Evolutionary conservation across 805 yeast species (phyloP), one percentile per base, ranked within the genome.

Genomic region (Sugiyamaella boreocaroliniensis): DNA sequence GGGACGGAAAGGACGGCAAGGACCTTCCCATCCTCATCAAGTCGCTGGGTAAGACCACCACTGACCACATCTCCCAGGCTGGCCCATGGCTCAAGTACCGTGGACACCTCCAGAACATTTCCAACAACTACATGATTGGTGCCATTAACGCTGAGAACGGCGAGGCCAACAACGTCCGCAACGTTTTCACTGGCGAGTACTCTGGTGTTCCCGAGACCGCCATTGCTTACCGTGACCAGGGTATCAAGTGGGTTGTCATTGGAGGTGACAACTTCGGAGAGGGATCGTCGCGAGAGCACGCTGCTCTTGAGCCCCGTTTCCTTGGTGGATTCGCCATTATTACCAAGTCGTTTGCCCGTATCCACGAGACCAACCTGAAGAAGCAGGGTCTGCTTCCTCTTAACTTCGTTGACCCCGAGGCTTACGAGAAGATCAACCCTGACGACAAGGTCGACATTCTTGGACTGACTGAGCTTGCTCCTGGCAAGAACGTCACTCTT

Each of bases 31-130:
- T 92, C 66, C 83, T 92, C 76, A 88, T 92, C 76, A 92, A 93
- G 79, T 87, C 97, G 63, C 78, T 85, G 59, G 98, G 97, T 78
- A 92, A 92, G 82, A 90, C 97, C 73, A 92, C 99, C 67, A 92
- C 99, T 65, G 99, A 92, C 79, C 99, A 92, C 78, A 92, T 92
- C 68, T 92, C 98, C 68, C 90, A 89, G 95, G 99, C 99, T 70
- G 99, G 99, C 77, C 97, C 98, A 71, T 92, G 99, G 99, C 86
- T 92, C 82, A 92, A 92, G 80, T 92, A 92, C 92, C 88, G 97
- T 81, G 99, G 99, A 76, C 99, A 92, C 79, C 81, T 92, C 78
- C 92, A 89, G 79, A 92, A 92, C 85, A 93, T 92, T 71, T 89
- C 97, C 63, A 89, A 92, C 83, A 92, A 93, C 82, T 92, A 93